Evolutionary conservation across 306 rosid genomes (phyloP), one percentile per base, ranked within the genome.

Genomic region (Hippophae tibetana): DNA sequence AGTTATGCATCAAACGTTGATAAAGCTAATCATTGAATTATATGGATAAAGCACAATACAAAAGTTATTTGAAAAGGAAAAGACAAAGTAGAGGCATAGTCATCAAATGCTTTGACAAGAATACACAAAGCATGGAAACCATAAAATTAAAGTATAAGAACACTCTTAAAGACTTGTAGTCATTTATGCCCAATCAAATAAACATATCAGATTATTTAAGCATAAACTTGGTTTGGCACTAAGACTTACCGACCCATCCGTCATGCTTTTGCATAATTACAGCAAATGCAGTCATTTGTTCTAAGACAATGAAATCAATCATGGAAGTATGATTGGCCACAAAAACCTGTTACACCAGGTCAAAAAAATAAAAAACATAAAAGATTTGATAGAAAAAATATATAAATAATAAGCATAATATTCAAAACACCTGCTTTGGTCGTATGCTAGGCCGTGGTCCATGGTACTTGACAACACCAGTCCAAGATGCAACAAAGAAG

Each of bases 401-500:
- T 31, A 31, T 31, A 42, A 7, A 31, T 31, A 31, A 31, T 14
- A 44, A 47, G 63, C 11, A 47, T 52, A 10, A 38, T 6, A 69
- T 43, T 54, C 7, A 25, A 63, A 65, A 56, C 57, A 81, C 99
- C 90, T 85, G 99, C 64, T 83, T 83, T 25, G 99, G 93, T 57
- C 99, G 75, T 64, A 78, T 83, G 76, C 95, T 83, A 67, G 98
- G 98, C 75, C 86, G 81, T 65, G 98, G 98, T 25, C 98, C 98
- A 65, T 87, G 96, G 80, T 92, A 92, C 79, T 80, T 92, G 58
- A 92, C 95, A 70, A 92, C 99, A 60, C 99, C 96, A 64, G 99
- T 92, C 99, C 99, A 92, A 50, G 99, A 92, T 50, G 99, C 93
- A 74, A 85, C 99, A 82, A 92, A 92, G 93, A 92, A 87, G 78